Percentiles rank a stretch among this genome's conserved stretches.
phyloP scores from a whole-genome alignment of 1,284 basidiomycete species.

The Fomitopsis pinicola region DNA sequence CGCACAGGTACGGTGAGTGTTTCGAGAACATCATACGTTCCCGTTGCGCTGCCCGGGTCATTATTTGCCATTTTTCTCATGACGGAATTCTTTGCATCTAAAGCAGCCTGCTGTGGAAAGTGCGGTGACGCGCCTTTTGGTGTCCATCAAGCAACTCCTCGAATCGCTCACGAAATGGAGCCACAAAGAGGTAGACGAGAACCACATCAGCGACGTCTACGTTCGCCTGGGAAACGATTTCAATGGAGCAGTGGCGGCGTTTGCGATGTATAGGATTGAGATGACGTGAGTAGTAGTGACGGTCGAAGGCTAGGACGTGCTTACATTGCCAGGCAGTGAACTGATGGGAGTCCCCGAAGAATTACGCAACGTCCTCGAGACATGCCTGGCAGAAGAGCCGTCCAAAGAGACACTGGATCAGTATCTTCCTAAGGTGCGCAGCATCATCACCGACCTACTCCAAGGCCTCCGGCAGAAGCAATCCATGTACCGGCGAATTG shows the following conservation, averaged over 20 bases:
- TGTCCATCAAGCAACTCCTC: constrained; percentile 92
- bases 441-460: constrained; percentile 90
- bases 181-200: constrained; percentile 70
- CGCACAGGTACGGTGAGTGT: not conserved
- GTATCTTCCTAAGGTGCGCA: constrained; percentile 88
- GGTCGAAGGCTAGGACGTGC: not conserved
- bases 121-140: constrained; percentile 88
- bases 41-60: not conserved
- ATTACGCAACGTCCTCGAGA: constrained; percentile 84
- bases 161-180: constrained; percentile 93
- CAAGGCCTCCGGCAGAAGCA: constrained; percentile 93
- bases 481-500: constrained; percentile 67
- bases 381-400: constrained; percentile 88
- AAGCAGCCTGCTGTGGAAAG: constrained; percentile 78
- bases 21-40: not conserved
- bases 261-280: constrained; percentile 81
- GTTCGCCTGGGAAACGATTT: constrained; percentile 97
- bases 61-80: not conserved
- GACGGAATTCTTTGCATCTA: constrained; percentile 6
- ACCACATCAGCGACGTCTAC: constrained; percentile 92
- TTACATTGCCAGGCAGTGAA: constrained; percentile 51
- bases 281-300: constrained; percentile 69
- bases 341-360: constrained; percentile 87
- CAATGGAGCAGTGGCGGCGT: constrained; percentile 89
- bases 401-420: constrained; percentile 81